A percentile compares a stretch with the other conserved stretches of the same genome.
Conservation (phyloP, 352 stramenopile species). For the Peronospora farinosa region DNA sequence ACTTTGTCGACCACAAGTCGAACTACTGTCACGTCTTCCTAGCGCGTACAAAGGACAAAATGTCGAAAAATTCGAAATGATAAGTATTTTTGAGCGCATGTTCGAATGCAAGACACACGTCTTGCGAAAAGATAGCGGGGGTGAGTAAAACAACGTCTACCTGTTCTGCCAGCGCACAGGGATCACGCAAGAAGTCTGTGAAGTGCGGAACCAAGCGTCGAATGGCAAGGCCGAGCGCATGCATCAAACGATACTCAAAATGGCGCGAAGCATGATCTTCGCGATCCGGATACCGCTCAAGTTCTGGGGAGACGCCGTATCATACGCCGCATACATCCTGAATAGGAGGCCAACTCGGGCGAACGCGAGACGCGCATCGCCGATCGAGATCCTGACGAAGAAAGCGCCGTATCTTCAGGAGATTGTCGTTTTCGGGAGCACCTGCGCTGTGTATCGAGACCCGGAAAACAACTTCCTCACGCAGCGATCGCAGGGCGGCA, state of each 20-base stretch:
- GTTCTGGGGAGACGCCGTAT: slow-evolving; percentile 22
- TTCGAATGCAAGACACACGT: too few relatives aligned
- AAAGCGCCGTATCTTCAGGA: background rate
- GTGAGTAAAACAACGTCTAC: too few relatives aligned
- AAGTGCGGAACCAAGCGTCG: too few relatives aligned
- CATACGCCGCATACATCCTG: slow-evolving; percentile 21
- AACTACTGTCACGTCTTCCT: background rate
- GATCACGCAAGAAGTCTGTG: too few relatives aligned
- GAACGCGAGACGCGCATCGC: slow-evolving; percentile 1
- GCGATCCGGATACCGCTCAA: slow-evolving; percentile 10
- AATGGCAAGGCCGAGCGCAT: slow-evolving; percentile 6
- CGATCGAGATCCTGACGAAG: slow-evolving; percentile 1
- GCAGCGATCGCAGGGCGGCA: too few relatives aligned
- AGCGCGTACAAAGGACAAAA: too few relatives aligned
- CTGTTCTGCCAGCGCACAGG: too few relatives aligned
- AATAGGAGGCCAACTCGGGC: slow-evolving; percentile 15
- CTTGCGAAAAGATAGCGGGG: too few relatives aligned
- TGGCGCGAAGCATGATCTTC: background rate
- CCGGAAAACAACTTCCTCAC: too few relatives aligned
- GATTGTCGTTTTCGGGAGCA: slow-evolving; percentile 11
- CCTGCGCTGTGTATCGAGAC: background rate
- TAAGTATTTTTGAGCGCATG: too few relatives aligned
- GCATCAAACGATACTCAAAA: slow-evolving; percentile 27
- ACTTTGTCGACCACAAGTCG: background rate
- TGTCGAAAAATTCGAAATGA: too few relatives aligned